Evolutionary conservation across 306 rosid species (phyloP), one percentile per base, ranked within the genome.

Genomic region (Calophaca sinica): DNA sequence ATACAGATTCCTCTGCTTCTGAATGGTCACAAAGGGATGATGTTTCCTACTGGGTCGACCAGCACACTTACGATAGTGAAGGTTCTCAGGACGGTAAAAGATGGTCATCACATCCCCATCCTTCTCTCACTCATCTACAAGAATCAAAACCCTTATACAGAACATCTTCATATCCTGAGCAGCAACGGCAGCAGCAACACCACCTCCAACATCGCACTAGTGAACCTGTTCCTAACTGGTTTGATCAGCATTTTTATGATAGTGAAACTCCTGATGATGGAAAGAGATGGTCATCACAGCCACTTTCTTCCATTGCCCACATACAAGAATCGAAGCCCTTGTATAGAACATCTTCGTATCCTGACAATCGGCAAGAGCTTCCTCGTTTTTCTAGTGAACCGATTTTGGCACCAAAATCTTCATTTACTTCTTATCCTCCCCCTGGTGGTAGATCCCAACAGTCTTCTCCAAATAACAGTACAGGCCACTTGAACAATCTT

Each of bases 91-190:
- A 77, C 72, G 72, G 72, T 26, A 77, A 72, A 32, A 66, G 82
- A 72, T 82, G 82, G 94, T 88, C 96, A 48, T 88, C 96, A 2
- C 94, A 89, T 69, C 92, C 91, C 9, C 87, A 87, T 79, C 82
- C 88, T 58, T 79, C 68, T 62, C 73, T 78, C 10, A 5, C 76
- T 64, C 75, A 35, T 61, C 67, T 82, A 9, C 69, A 66, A 55
- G 96, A 91, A 48, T 76, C 91, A 15, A 87, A 84, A 49, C 75
- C 89, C 66, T 80, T 94, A 84, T 89, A 85, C 80, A 87, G 96
- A 87, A 84, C 97, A 10, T 91, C 93, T 26, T 89, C 98, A 9
- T 88, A 88, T 83, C 94, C 98, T 60, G 98, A 94, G 55, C 97
- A 86, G 80, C 96, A 80, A 76, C 85, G 83, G 38, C 90, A 74